These are phyloP conservation scores for Fusarium tjaetaba DNA, from an alignment of 2,329 filamentous ascomycete genomes.

Conservation along the genomic window DNA sequence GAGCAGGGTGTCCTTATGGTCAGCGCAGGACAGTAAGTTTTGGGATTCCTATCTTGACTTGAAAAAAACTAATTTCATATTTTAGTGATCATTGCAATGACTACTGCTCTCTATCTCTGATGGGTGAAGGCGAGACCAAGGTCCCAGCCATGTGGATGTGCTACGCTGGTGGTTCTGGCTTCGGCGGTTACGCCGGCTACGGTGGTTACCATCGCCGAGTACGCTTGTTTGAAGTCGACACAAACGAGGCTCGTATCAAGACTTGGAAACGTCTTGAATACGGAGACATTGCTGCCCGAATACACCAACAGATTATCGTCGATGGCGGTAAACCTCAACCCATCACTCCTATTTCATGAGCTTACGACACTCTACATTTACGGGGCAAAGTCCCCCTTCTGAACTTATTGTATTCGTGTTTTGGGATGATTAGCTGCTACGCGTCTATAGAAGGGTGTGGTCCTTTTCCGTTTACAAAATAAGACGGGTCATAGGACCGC, in stretches of 20 bases:
- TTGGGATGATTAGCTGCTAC: constrained; percentile 9
- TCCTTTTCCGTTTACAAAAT: constrained; percentile 19
- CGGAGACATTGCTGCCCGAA: constrained; percentile 61
- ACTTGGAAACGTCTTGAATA: constrained; percentile 93
- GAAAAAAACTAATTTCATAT: constrained; percentile 39
- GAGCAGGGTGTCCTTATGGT: constrained; percentile 88
- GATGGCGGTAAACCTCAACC: constrained; percentile 62
- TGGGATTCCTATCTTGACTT: neutral
- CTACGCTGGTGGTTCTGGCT: constrained; percentile 90
- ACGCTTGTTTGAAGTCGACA: constrained; percentile 91
- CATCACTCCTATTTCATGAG: constrained; percentile 22
- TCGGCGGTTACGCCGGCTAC: constrained; percentile 95
- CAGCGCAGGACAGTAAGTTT: constrained; percentile 85
- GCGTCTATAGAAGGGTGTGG: constrained; percentile 24
- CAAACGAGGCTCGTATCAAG: constrained; percentile 85
- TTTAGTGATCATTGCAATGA: constrained; percentile 90
- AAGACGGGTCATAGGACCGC: constrained; percentile 12
- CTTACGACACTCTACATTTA: constrained; percentile 15
- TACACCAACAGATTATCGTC: constrained; percentile 74
- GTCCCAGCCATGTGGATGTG: constrained; percentile 93
- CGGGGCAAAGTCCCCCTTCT: neutral
- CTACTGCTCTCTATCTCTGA: constrained; percentile 80
- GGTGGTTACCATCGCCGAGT: constrained; percentile 84
- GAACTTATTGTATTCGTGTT: constrained; percentile 30
- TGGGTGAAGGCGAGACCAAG: constrained; percentile 54